These are phyloP conservation scores for Chaetomium cochliodes DNA, from an alignment of 495 filamentous ascomycete species.

Conservation along the genomic window DNA sequence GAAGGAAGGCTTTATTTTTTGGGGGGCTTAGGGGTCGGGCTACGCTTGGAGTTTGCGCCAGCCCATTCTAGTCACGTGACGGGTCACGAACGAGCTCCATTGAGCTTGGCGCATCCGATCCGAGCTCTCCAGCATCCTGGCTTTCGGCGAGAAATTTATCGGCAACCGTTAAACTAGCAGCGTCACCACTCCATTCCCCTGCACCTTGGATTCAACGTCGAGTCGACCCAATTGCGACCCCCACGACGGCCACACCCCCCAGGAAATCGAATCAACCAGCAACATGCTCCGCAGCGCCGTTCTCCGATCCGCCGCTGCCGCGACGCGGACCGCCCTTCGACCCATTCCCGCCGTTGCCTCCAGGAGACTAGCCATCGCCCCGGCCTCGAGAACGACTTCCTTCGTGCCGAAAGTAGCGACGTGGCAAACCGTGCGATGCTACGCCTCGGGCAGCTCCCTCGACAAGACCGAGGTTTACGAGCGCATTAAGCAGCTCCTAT, in stretches of 20 bases:
- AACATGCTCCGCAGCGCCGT: slow-evolving; percentile 85
- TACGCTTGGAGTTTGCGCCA: no score
- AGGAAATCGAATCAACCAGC: slow-evolving; percentile 9
- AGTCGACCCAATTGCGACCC: slow-evolving; percentile 21
- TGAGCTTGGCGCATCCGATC: slow-evolving; percentile 14
- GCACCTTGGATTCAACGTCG: slow-evolving; percentile 6
- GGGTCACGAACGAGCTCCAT: slow-evolving; percentile 21
- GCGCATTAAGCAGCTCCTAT: slow-evolving; percentile 86
- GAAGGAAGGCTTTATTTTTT: no score
- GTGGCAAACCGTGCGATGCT: slow-evolving; percentile 69
- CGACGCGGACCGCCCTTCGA: slow-evolving; percentile 54
- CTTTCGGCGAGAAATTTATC: slow-evolving; percentile 48
- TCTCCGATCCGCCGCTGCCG: slow-evolving; percentile 61
- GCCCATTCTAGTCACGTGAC: slow-evolving; percentile 17
- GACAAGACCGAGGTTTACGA: slow-evolving; percentile 82
- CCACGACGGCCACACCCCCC: slow-evolving; percentile 20
- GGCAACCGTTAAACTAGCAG: slow-evolving; percentile 28
- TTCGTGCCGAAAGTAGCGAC: slow-evolving; percentile 50
- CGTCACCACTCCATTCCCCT: slow-evolving; percentile 24
- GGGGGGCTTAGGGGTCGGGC: no score
- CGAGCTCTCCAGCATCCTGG: slow-evolving; percentile 25
- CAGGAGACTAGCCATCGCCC: slow-evolving; percentile 52
- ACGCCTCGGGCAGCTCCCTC: slow-evolving; percentile 77
- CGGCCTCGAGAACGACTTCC: slow-evolving; percentile 38
- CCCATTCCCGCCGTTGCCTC: slow-evolving; percentile 57